These are phyloP conservation scores for Kalanchoe fedtschenkoi DNA, from an alignment of 164 flowering plant species.

Conservation along the genomic window DNA sequence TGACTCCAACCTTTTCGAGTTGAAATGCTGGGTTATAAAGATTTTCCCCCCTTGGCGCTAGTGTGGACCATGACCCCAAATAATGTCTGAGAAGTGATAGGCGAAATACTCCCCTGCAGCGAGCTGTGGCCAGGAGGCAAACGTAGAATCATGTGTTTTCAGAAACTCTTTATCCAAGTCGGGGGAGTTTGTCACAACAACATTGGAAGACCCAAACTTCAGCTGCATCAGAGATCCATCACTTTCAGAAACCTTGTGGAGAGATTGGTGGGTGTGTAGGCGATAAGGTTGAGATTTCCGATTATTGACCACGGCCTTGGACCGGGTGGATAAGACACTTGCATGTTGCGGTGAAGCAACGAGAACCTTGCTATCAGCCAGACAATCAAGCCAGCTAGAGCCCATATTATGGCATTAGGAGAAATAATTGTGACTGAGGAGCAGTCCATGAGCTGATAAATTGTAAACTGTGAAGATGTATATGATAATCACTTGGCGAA, in stretches of 20 bases:
- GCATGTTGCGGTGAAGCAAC: neutral
- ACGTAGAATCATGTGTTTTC: conserved; percentile 12
- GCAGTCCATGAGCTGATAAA: too few relatives aligned
- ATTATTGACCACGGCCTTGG: conserved; percentile 14
- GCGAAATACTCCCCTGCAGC: conserved; percentile 61
- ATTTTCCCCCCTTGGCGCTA: conserved; percentile 92
- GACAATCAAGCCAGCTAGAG: neutral
- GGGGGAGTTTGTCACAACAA: conserved; percentile 10
- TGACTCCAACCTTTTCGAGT: conserved; percentile 71
- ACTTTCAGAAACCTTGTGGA: conserved; percentile 11
- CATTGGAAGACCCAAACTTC: conserved; percentile 11
- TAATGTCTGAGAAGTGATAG: conserved; percentile 78
- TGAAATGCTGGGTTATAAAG: conserved; percentile 71
- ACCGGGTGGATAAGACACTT: conserved; percentile 11
- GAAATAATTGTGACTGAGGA: too few relatives aligned
- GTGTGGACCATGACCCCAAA: conserved; percentile 85
- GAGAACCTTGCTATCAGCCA: neutral
- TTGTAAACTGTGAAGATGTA: too few relatives aligned
- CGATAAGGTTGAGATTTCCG: conserved; percentile 16
- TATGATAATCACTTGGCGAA: too few relatives aligned
- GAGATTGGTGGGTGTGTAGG: conserved; percentile 9
- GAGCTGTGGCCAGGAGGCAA: conserved; percentile 67
- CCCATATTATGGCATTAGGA: neutral
- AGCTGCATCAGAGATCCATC: conserved; percentile 15
- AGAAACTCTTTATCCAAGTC: conserved; percentile 10